Evolutionary conservation across 2,329 filamentous ascomycete genomes (phyloP).

Genomic region (Trichoderma sp.): DNA sequence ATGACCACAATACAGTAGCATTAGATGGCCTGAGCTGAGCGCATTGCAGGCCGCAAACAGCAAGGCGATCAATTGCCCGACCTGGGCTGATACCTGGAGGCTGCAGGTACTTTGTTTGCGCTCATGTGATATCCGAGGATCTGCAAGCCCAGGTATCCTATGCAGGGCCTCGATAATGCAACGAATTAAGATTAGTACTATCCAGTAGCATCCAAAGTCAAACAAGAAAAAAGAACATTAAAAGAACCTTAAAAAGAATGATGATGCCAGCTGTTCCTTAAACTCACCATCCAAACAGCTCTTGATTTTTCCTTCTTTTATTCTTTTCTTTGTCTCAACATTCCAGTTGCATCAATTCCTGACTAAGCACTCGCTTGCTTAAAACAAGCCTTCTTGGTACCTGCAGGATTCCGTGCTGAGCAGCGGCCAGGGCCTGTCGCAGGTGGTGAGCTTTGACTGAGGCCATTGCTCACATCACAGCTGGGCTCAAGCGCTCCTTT

Average conservation of each 20-base stretch:
- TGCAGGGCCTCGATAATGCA: not conserved
- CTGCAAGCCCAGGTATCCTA: not conserved
- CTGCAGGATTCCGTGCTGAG: not conserved
- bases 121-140: not conserved
- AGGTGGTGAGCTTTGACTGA: slow-evolving; percentile 16
- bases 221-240: not conserved
- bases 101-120: not conserved
- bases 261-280: not conserved
- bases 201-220: not conserved
- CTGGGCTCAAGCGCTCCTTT: not conserved
- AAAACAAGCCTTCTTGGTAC: not conserved
- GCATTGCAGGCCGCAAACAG: not conserved
- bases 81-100: not conserved
- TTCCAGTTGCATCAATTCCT: not conserved
- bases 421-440: not conserved
- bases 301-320: not conserved
- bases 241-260: not conserved
- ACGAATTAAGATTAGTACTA: not conserved
- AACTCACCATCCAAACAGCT: not conserved
- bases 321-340: not conserved
- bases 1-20: not conserved
- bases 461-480: not conserved
- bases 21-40: not conserved
- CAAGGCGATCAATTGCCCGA: not conserved
- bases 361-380: not conserved